Percentiles rank a stretch among this genome's conserved stretches.
Evolutionary conservation across 2,329 filamentous ascomycete genomes (phyloP).

Genomic region (Xylaria polymorpha): DNA sequence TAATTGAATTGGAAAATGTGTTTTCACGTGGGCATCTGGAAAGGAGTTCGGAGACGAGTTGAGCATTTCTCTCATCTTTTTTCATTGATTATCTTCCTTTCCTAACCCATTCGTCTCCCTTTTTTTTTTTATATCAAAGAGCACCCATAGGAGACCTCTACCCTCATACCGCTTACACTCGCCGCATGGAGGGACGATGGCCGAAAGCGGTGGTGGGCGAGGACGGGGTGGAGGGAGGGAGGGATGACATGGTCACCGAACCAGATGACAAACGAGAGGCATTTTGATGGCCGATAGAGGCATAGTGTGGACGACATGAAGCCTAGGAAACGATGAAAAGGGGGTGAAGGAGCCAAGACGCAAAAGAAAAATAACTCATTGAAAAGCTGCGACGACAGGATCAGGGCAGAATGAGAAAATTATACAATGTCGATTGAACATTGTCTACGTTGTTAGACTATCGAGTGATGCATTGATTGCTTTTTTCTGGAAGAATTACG

Average conservation of each 20-base stretch:
- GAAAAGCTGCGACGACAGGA: constrained; percentile 21
- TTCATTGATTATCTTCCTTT: constrained; percentile 7
- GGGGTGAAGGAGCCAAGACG: constrained; percentile 17
- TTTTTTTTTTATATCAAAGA: background rate
- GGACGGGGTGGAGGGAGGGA: constrained; percentile 7
- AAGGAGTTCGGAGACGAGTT: constrained; percentile 37
- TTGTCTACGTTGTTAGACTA: constrained; percentile 18
- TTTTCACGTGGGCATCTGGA: constrained; percentile 29
- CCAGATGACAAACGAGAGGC: constrained; percentile 20
- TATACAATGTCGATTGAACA: constrained; percentile 25
- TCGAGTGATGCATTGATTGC: constrained; percentile 28
- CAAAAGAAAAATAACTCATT: constrained; percentile 36
- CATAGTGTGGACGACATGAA: constrained; percentile 16
- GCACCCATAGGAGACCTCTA: background rate
- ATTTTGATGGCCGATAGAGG: constrained; percentile 15
- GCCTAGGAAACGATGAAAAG: constrained; percentile 18
- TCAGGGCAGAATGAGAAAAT: constrained; percentile 30
- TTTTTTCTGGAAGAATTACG: constrained; percentile 33
- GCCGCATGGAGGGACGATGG: constrained; percentile 6
- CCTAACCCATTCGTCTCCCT: background rate
- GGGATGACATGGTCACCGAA: constrained; percentile 21
- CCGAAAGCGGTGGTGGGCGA: constrained; percentile 14
- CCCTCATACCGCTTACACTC: constrained; percentile 14
- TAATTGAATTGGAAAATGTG: constrained; percentile 18
- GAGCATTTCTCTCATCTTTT: constrained; percentile 20